Conservation (phyloP, 108 stramenopile genomes). For the Aurantiochytrium sp. region DNA sequence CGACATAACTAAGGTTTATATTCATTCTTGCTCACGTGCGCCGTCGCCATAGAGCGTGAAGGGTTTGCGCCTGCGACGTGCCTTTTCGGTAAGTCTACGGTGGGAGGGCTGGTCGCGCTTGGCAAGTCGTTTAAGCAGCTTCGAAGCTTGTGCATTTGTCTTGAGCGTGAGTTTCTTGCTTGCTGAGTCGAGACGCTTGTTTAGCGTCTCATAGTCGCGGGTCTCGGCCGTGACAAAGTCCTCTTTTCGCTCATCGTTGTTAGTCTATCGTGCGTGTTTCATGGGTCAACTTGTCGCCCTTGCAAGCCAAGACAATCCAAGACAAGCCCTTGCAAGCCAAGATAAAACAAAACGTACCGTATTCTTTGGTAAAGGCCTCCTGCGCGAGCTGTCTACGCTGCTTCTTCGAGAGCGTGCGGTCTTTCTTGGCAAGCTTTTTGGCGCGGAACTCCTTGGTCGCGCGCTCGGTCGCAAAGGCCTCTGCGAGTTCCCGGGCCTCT, state of each 20-base stretch:
- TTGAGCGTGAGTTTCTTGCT: not conserved
- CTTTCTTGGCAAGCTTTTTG: not conserved
- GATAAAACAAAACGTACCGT: not conserved
- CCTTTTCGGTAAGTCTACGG: not conserved
- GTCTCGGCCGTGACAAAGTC: not conserved
- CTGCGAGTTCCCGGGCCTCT: not conserved
- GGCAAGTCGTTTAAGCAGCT: not conserved
- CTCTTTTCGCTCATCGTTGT: not conserved
- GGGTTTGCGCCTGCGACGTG: not conserved
- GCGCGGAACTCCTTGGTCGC: not conserved
- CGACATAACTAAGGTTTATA: not conserved
- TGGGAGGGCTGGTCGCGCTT: not conserved
- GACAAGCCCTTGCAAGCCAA: not conserved
- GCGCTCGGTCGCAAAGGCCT: not conserved
- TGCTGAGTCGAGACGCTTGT: not conserved
- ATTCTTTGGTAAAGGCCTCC: not conserved
- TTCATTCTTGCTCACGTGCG: not conserved
- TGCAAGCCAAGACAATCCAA: not conserved
- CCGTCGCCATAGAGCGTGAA: not conserved
- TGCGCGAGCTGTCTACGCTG: not conserved
- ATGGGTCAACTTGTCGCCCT: not conserved
- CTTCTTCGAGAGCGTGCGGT: not conserved
- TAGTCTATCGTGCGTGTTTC: not conserved
- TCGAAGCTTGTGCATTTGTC: not conserved
- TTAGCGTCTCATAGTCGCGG: not conserved